Conservation (phyloP, 1,284 basidiomycete species). For the Veloboletus limbatus region DNA sequence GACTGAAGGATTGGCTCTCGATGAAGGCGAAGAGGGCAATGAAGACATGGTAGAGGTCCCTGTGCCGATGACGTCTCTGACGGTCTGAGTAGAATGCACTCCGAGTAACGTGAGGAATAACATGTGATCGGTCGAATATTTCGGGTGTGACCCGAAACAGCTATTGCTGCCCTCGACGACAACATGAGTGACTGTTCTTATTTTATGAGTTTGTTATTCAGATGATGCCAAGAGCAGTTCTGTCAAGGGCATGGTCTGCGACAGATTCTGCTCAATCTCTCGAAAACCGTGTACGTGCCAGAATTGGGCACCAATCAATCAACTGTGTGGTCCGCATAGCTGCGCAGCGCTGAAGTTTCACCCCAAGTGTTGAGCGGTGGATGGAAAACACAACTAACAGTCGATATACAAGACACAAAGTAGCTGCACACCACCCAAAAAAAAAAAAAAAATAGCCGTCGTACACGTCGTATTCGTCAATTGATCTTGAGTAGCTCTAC, state of each 20-base stretch:
- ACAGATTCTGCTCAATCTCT: not conserved
- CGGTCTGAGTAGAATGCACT: constrained; percentile 54
- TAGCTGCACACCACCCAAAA: constrained; percentile 17
- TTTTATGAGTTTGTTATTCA: too few species aligned
- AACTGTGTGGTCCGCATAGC: not conserved
- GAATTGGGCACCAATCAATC: not conserved
- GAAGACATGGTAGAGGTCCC: constrained; percentile 37
- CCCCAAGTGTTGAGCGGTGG: constrained; percentile 1
- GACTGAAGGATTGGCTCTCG: constrained; percentile 22
- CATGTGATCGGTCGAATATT: too few species aligned
- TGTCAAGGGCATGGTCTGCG: not conserved
- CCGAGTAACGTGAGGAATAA: too few species aligned
- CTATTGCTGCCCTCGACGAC: too few species aligned
- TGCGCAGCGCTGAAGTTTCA: not conserved
- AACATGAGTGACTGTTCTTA: too few species aligned
- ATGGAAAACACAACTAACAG: constrained; percentile 18
- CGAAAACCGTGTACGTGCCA: not conserved
- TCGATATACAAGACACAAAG: constrained; percentile 23
- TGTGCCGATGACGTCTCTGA: constrained; percentile 19
- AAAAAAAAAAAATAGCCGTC: constrained; percentile 14
- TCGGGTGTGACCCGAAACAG: too few species aligned
- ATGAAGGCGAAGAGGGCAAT: constrained; percentile 30
- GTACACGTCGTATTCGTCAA: constrained; percentile 30
- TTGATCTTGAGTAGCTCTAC: constrained; percentile 79
- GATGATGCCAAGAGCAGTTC: too few species aligned